These are phyloP conservation scores for Hordeum vulgare DNA, from an alignment of 176 grass and related monocot species.

Conservation along the genomic window MorexV3_pseudomolecules_assembly NC_058523.1:414305807-414306306, in stretches of 20 bases:
- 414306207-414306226: conserved; percentile 27
- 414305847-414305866: conserved; percentile 39
- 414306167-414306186: conserved; percentile 32
- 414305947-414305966: conserved; percentile 33
- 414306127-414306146: conserved; percentile 34
- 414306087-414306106: not conserved
- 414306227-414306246: conserved; percentile 29
- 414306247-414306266: not conserved
- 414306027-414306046: conserved; percentile 32
- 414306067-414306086: not conserved
- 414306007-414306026: conserved; percentile 30
- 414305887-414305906: conserved; percentile 56
- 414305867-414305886: conserved; percentile 36
- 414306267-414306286: not conserved
- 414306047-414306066: not conserved
- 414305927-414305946: conserved; percentile 15
- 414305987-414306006: conserved; percentile 37
- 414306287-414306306: not conserved
- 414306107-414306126: conserved; percentile 16
- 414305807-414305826: conserved; percentile 51
- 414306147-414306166: conserved; percentile 32
- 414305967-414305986: conserved; percentile 38
- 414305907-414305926: conserved; percentile 43
- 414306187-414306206: conserved; percentile 32
- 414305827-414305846: conserved; percentile 41